Evolutionary conservation across 2,329 filamentous ascomycete genomes (phyloP), one percentile per base, ranked within the genome.

Genomic region (Capronia americana): DNA sequence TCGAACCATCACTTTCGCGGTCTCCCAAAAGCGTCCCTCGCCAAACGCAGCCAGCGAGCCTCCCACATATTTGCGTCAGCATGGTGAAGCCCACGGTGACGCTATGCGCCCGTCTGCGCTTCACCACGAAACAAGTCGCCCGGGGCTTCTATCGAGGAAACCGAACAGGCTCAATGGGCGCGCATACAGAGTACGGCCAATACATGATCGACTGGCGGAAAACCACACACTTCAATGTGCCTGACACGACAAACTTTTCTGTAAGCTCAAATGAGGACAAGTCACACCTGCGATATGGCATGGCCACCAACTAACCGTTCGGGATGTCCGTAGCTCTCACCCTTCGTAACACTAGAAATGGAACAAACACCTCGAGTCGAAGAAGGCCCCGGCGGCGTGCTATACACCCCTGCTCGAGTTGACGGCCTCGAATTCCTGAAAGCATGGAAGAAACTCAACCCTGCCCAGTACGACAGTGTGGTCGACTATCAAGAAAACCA

Each of bases 71-170:
- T 14, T 46, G 14, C 12, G 20, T 46, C 46, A 51, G 51, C 59
- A 73, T 70, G 62, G 71, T 72, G 61, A 74, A 73, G 56, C 73
- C 69, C 23, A 66, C 69, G 28, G 58, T 63, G 23, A 59, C 64
- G 41, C 67, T 71, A 24, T 69, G 57, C 54, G 64, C 38, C 11
- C 73, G 71, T 55, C 65, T 72, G 65, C 67, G 67, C 51, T 87
- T 99, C 75, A 97, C 92, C 12, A 96, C 94, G 72, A 99, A 99
- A 82, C 90, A 95, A 80, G 90, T 94, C 77, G 91, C 90, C 78
- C 92, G 92, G 77, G 94, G 93, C 73, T 99, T 90, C 87, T 99
- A 99, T 88, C 98, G 98, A 85, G 95, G 95, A 77, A 97, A 91
- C 74, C 86, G 93, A 55, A 90, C 92, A 0, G 95, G 95, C 1